Evolutionary conservation across 129 eudicot genomes (phyloP), one percentile per base, ranked within the genome.

Genomic region (Lactuca saligna): DNA sequence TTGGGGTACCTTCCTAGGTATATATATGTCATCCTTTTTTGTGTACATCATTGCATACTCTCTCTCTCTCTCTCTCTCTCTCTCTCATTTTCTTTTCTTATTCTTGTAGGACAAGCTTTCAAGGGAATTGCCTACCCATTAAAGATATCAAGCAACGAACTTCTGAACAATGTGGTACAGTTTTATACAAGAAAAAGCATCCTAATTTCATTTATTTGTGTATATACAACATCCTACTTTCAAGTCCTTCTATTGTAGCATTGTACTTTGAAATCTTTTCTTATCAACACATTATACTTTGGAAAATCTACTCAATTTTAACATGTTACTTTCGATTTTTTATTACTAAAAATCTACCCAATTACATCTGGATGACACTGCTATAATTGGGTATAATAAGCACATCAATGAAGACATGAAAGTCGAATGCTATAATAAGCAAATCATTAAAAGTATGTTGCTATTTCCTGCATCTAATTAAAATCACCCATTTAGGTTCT

Each of bases 1-100:
- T 80, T 94, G 87, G 81, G 74, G 38, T 69, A 85, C 65, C 86
- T 94, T 35, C 95, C 98, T 48, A 87, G 90, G 99, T 94, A 81
- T 94, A 81, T 54, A 41, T 41, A 69, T 39, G 57, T 51, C 39
- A 42, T 62, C 42, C 20, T 51, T 68, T 69, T 46, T 9, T 39
- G 10, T 33, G 56, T 25, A 44, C 66, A 31, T 44, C 3, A 14
- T 69, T 80, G 33, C n/a, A 75, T 63, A 25, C 33, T 54, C 42
- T 13, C 20, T 20, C 20, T 20, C 42, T 51, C 5, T 14, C 1
- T 15, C 20, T 56, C 6, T 80, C 32, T 56, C 54, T 4, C 51
- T 33, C 65, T n/a, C 58, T 14, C 60, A 35, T 63, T 61, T 63
- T 42, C 20, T 76, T 38, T 33, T 8, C 2, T 25, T 54, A 34